A percentile compares a stretch with the other conserved stretches of the same genome.
phyloP scores from a whole-genome alignment of 176 grass and related monocot species.

The Sorghum bicolor region DNA sequence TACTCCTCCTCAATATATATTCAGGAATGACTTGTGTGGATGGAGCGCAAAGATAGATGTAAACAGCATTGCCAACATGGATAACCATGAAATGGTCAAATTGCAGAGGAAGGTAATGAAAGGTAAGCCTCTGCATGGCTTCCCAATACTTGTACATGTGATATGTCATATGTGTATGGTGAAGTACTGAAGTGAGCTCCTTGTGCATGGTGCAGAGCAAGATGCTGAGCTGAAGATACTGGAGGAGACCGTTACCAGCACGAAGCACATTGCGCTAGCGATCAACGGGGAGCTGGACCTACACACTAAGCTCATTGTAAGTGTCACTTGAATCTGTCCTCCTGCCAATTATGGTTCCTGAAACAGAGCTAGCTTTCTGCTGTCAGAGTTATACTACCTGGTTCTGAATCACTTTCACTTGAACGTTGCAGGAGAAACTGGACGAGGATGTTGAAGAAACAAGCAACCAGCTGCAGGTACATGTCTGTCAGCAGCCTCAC shows the following conservation, averaged over 20 bases:
- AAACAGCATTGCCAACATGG: slow-evolving; percentile 39
- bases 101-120: slow-evolving; percentile 68
- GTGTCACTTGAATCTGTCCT: background rate
- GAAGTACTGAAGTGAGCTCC: slow-evolving; percentile 3
- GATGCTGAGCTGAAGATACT: slow-evolving; percentile 53
- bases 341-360: background rate
- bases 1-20: background rate
- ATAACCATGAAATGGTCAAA: slow-evolving; percentile 48
- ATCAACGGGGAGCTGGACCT: slow-evolving; percentile 80
- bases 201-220: slow-evolving; percentile 50
- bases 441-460: slow-evolving; percentile 52
- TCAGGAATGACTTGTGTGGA: slow-evolving; percentile 47
- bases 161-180: background rate
- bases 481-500: background rate
- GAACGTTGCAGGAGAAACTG: slow-evolving; percentile 57
- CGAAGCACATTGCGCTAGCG: slow-evolving; percentile 71
- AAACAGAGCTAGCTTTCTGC: background rate
- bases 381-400: background rate
- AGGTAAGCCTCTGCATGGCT: slow-evolving; percentile 30
- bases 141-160: background rate
- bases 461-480: slow-evolving; percentile 54
- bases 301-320: slow-evolving; percentile 75
- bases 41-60: slow-evolving; percentile 45
- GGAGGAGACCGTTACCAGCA: slow-evolving; percentile 53
- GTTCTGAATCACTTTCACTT: background rate